Conservation (phyloP, 306 rosid species). For the Acmispon strigosus region DNA sequence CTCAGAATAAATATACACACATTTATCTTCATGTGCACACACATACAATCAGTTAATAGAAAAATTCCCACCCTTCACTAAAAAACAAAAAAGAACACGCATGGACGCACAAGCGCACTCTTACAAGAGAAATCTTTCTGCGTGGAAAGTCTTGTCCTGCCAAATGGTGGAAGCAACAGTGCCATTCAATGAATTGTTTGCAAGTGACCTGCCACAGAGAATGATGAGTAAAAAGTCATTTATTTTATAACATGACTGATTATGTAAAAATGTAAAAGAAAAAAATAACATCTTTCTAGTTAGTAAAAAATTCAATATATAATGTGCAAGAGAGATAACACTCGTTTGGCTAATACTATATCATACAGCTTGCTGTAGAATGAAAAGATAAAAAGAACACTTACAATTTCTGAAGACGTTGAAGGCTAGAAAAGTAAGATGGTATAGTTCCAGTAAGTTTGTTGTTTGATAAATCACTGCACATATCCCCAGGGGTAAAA, state of each 20-base stretch:
- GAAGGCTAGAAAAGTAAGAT: conserved; percentile 45
- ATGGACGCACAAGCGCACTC: background rate
- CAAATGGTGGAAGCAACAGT: conserved; percentile 61
- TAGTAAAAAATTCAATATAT: background rate
- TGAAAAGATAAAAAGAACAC: conserved; percentile 13
- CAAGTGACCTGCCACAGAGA: conserved; percentile 68
- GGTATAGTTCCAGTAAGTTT: conserved; percentile 66
- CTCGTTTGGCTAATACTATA: background rate
- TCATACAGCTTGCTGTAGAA: background rate
- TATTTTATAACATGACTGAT: background rate
- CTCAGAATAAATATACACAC: background rate
- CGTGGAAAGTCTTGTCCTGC: conserved; percentile 41
- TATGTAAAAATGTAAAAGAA: background rate
- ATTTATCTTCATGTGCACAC: background rate
- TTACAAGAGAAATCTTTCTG: conserved; percentile 52
- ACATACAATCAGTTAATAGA: background rate
- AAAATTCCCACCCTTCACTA: background rate
- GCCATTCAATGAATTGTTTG: conserved; percentile 66
- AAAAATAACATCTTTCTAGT: background rate
- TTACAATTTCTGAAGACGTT: conserved; percentile 70
- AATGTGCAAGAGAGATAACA: background rate
- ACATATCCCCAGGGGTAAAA: conserved; percentile 7
- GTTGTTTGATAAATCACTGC: conserved; percentile 80
- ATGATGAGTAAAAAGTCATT: conserved; percentile 10
- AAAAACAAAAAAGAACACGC: background rate